Evolutionary conservation across 2,329 filamentous ascomycete species (phyloP), one percentile per base, ranked within the genome.

Genomic region (Colletotrichum limetticola): DNA sequence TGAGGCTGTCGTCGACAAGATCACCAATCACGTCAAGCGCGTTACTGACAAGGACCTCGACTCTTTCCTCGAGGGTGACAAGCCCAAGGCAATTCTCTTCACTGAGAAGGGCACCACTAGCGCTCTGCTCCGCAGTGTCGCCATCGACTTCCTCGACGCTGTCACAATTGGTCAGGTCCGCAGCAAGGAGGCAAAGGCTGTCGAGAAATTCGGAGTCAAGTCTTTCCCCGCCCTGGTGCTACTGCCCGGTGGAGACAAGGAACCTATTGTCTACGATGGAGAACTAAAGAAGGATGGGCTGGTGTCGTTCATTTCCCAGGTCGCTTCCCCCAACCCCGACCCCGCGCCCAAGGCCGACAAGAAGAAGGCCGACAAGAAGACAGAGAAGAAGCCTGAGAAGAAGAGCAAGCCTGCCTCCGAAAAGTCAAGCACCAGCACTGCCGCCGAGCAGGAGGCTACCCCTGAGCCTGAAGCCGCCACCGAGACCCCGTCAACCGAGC

Each of bases 31-130:
- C 78, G 96, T 99, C 56, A 93, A 93, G 80, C 90, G 91, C 74
- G 85, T 98, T 60, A 91, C 92, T 19, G 95, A 97, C 82, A 94
- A 94, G 83, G 92, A 94, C 58, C 79, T 97, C 49, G 92, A 95
- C 70, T 85, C 85, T 14, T 99, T 96, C 89, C 82, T 98, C 62
- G 88, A 89, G 71, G 88, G 90, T 57, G 90, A 93, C 24, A 89
- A 88, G 14, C 90, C 95, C 62, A 98, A 97, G 86, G 95, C 94
- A 0, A 91, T 99, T 42, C 86, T 99, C 3, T 98, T 99, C 83
- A 97, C 94, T 2, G 94, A 98, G 69, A 99, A 98, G 86, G 95
- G 95, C 26, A 92, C 93, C 6, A 96, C 94, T 0, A 96, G 94
- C 80, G 91, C 95, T 12, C 86, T 98, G 28, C 85, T 98, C 75